These are phyloP conservation scores for Verticillium longisporum DNA, from an alignment of 2,329 filamentous ascomycete genomes.

Conservation along the genomic window DNA sequence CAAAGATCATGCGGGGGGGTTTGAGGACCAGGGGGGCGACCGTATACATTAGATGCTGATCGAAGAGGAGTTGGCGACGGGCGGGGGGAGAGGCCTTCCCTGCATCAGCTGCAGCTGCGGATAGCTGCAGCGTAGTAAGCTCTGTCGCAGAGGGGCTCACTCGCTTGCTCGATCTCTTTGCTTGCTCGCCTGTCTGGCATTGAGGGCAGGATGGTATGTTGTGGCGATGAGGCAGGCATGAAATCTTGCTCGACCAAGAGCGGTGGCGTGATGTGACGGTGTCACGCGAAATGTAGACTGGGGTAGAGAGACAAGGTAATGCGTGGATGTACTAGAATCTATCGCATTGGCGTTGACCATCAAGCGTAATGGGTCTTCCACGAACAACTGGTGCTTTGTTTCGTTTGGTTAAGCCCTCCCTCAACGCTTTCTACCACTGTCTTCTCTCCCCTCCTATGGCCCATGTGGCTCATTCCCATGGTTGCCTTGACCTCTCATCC, in stretches of 20 bases:
- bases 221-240: too few relatives aligned
- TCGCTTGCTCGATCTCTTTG: too few relatives aligned
- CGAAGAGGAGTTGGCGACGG: too few relatives aligned
- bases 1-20: not conserved
- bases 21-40: not conserved
- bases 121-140: too few relatives aligned
- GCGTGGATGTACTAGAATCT: not conserved
- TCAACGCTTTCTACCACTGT: not conserved
- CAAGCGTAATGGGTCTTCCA: not conserved
- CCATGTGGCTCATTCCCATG: not conserved
- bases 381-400: not conserved
- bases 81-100: too few relatives aligned
- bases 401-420: not conserved
- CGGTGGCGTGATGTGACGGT: not conserved
- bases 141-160: too few relatives aligned
- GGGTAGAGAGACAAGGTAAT: not conserved
- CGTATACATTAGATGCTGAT: too few relatives aligned
- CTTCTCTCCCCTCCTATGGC: not conserved
- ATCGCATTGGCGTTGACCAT: not conserved
- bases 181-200: too few relatives aligned
- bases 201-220: too few relatives aligned
- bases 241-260: too few relatives aligned
- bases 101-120: too few relatives aligned
- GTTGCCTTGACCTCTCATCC: not conserved
- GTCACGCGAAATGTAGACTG: not conserved